Evolutionary conservation across 352 stramenopile species (phyloP), one percentile per base, ranked within the genome.

Genomic region (Phytophthora pseudosyringae): DNA sequence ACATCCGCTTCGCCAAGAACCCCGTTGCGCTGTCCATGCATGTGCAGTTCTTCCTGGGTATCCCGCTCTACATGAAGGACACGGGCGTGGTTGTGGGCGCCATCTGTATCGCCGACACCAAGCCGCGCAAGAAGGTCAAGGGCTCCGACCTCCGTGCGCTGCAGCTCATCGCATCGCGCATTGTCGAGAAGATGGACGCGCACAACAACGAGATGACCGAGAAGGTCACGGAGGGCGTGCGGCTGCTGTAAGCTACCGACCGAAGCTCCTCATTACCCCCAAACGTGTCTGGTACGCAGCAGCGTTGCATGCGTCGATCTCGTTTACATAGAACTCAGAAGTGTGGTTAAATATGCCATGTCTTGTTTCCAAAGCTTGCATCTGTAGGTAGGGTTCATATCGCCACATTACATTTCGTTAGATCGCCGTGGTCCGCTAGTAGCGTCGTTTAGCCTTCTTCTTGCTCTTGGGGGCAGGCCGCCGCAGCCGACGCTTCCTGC

Each of bases 1-100:
- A 95, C 69, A 76, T 89, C 48, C 83, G 85, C 16, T 93, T 92
- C 52, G 79, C 76, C 25, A 86, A 83, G 60, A 95, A 94, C 66
- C 87, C 86, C 41, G 57, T 95, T 21, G 85, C 90, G 25, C 72
- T 79, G 16, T 77, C 81, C 12, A 75, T 91, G 53, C 73, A 88
- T 29, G 86, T 95, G 48, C 84, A 86, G 32, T 91, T 94, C 63
- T 93, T 93, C 71, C 75, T 94, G 36, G 82, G 77, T 11, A 49
- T 95, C 8, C 87, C 87, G 15, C 72, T 95, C 44, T 67, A 88
- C 51, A 78, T 81, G 13, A 88, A 85, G 40, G 85, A 94, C 15
- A 64, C 67, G 32, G 86, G 83, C 12, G 61, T 93, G 36, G 70
- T 93, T 40, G 72, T 95, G 8, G 87, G 87, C 21, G 76, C 81